Percentiles rank a stretch among this genome's conserved stretches.
Evolutionary conservation across 75 land plant species (phyloP).

Genomic region (Chamaecyparis obtusa): DNA sequence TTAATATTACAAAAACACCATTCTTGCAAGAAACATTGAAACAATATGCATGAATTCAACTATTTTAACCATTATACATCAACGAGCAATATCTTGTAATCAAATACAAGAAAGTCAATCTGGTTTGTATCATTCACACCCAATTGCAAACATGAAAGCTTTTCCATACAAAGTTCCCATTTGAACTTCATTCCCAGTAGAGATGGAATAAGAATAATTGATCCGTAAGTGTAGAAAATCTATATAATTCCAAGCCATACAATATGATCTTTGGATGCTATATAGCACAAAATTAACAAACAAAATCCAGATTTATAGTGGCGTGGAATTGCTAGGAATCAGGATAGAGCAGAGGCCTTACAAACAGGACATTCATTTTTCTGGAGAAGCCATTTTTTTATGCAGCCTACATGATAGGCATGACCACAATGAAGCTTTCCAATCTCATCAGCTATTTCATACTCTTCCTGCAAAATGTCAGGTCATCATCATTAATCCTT

Average conservation of each 20-base stretch:
- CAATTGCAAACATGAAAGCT: background rate
- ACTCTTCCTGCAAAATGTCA: slow-evolving; percentile 54
- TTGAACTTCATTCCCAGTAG: background rate
- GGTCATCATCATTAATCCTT: background rate
- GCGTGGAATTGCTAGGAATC: background rate
- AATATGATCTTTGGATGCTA: slow-evolving; percentile 5
- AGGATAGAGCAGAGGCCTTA: slow-evolving; percentile 39
- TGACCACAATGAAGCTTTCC: slow-evolving; percentile 77
- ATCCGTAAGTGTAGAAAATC: background rate
- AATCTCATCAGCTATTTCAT: slow-evolving; percentile 57
- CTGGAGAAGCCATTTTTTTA: slow-evolving; percentile 71
- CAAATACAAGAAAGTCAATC: background rate
- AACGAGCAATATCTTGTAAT: background rate
- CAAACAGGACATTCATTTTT: slow-evolving; percentile 86
- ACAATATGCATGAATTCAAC: background rate
- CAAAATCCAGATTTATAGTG: background rate
- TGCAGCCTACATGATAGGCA: slow-evolving; percentile 59
- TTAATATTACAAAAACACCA: slow-evolving; percentile 6
- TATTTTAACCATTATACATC: background rate
- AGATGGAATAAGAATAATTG: background rate
- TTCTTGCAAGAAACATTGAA: slow-evolving; percentile 5
- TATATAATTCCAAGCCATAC: slow-evolving; percentile 2
- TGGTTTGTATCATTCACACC: background rate
- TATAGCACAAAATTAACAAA: background rate
- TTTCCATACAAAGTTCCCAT: background rate